A percentile compares a stretch with the other conserved stretches of the same genome.
phyloP scores from a whole-genome alignment of 2,329 filamentous ascomycete genomes.

The Sclerotiophoma versabilis region DNA sequence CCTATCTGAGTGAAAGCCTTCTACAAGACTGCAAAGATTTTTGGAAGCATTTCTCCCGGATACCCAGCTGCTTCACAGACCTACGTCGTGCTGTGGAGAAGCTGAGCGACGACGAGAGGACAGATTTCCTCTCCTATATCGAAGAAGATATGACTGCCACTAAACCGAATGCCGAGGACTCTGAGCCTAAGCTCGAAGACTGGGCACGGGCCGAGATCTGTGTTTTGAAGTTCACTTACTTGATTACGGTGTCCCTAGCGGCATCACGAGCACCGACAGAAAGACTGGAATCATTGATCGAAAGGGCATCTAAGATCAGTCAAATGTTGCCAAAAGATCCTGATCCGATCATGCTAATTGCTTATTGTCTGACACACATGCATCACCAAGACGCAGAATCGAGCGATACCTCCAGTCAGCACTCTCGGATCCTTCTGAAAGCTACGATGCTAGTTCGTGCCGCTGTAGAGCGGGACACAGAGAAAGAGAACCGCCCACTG shows the following conservation, averaged over 20 bases:
- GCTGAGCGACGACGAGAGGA: conserved; percentile 20
- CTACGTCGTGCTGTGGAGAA: conserved; percentile 32
- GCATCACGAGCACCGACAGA: neutral
- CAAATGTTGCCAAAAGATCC: conserved; percentile 17
- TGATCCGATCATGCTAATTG: conserved; percentile 30
- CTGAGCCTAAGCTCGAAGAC: conserved; percentile 8
- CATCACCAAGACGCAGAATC: conserved; percentile 18
- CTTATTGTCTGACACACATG: conserved; percentile 34
- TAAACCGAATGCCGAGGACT: neutral
- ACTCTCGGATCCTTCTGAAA: conserved; percentile 35
- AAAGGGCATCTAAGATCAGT: conserved; percentile 28
- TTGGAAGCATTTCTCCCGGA: conserved; percentile 28
- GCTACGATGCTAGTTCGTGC: conserved; percentile 38
- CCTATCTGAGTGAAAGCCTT: conserved; percentile 15
- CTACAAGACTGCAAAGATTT: conserved; percentile 31
- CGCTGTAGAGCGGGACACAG: conserved; percentile 31
- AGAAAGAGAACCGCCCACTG: conserved; percentile 37
- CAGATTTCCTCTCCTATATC: conserved; percentile 26
- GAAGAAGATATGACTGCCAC: conserved; percentile 4
- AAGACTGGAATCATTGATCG: conserved; percentile 24
- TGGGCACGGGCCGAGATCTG: conserved; percentile 32
- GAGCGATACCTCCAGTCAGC: conserved; percentile 9
- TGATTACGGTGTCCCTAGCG: conserved; percentile 32
- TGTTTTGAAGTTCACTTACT: conserved; percentile 36
- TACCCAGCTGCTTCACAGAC: conserved; percentile 39